Conservation (phyloP, 2,329 filamentous ascomycete species). For the Ophiostoma ulmi region DNA sequence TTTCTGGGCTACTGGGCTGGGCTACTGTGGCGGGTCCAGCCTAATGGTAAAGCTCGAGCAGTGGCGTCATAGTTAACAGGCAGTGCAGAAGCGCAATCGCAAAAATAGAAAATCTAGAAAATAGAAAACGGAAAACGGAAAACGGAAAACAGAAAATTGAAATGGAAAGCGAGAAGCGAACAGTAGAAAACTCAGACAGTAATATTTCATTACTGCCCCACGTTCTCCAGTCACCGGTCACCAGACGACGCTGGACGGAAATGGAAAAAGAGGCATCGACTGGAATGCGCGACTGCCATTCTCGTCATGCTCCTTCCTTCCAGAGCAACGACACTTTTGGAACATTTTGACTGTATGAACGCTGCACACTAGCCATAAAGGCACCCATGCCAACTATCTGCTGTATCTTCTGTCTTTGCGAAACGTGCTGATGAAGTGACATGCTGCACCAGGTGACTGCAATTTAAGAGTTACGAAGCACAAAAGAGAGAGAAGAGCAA, state of each 20-base stretch:
- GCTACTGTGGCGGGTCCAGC: background rate
- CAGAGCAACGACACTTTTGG: background rate
- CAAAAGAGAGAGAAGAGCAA: background rate
- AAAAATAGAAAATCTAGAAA: background rate
- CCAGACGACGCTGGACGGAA: background rate
- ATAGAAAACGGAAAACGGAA: background rate
- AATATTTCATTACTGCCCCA: slow-evolving; percentile 9
- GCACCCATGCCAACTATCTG: no score
- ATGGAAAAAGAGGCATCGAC: background rate
- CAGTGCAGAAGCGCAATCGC: background rate
- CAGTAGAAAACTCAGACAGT: background rate
- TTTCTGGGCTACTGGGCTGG: background rate
- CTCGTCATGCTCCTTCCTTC: background rate
- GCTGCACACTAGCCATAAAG: background rate
- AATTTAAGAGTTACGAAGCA: background rate
- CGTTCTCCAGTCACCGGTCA: slow-evolving; percentile 4
- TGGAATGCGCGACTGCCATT: slow-evolving; percentile 13
- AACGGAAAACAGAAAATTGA: background rate
- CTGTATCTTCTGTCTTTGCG: background rate
- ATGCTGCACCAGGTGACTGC: background rate
- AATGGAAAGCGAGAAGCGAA: background rate
- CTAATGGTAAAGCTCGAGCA: background rate
- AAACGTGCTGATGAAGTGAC: no score
- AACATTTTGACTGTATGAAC: no score
- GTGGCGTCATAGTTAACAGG: slow-evolving; percentile 2